Evolutionary conservation across 2,329 filamentous ascomycete species (phyloP).

Genomic region (Elsinoe ampelina): DNA sequence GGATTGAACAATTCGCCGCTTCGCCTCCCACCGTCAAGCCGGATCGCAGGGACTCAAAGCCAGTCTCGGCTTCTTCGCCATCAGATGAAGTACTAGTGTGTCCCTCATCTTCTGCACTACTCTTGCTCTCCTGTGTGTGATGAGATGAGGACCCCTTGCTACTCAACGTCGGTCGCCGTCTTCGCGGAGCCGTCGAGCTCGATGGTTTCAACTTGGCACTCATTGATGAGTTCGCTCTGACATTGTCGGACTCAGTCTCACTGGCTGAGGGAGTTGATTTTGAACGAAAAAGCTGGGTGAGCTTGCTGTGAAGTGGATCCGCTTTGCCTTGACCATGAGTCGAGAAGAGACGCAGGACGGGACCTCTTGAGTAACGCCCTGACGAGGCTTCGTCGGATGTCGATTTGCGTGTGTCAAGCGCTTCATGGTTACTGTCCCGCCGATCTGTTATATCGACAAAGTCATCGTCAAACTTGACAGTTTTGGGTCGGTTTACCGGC

Average conservation of each 20-base stretch:
- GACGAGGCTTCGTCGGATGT: conserved; percentile 8
- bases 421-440: no score
- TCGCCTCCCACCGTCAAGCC: no score
- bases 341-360: conserved; percentile 1
- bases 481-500: neutral
- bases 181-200: no score
- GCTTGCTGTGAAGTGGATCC: neutral
- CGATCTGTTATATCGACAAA: neutral
- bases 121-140: neutral
- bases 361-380: conserved; percentile 14
- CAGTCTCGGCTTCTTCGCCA: neutral
- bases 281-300: neutral
- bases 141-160: no score
- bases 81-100: neutral
- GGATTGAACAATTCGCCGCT: neutral
- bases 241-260: neutral
- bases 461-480: conserved; percentile 2
- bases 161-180: no score
- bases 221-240: neutral
- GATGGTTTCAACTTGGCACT: neutral
- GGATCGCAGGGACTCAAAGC: neutral
- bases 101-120: neutral
- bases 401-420: neutral
- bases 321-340: neutral
- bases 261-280: neutral